Evolutionary conservation across 345 rosid species (phyloP), one percentile per base, ranked within the genome.

Genomic region (Gossypium raimondii): DNA sequence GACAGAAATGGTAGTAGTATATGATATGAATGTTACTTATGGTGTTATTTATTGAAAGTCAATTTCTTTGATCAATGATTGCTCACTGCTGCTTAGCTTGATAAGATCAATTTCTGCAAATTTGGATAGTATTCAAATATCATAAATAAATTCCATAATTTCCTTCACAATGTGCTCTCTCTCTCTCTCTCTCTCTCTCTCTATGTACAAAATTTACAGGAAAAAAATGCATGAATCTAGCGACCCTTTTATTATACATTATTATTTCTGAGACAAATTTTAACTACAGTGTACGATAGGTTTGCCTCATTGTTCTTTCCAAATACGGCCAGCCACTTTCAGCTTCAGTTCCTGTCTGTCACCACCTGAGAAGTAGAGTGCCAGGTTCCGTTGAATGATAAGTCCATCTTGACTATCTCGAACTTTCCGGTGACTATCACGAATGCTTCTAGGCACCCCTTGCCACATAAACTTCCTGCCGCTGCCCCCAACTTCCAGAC

Each of bases 331-430:
- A 0, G 98, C 86, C 59, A 93, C 85, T 78, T 91, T 83, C 80
- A 93, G 72, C 86, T 92, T 92, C 72, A 94, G 92, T 78, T 94
- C 98, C 65, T 86, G 85, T 82, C 89, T 88, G 62, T 90, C 96
- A n/a, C 89, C 89, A 1, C 93, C 92, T 0, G 96, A 94, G 78
- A 94, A 94, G 85, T 84, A 92, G 50, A 93, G 90, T 25, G 97
- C 98, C 87, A 92, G 53, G 78, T 86, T 94, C 76, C 92, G 84
- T 53, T 89, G 93, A 67, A 93, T 89, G 47, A 92, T 87, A 14
- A 93, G 92, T 16, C 97, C 97, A 10, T 92, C 96, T 51, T 85
- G 91, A 83, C 97, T 90, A 79, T 92, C 98, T 0, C 96, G 89
- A 55, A 94, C 96, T 84, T 90, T 94, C 84, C 84, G 81, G 77